Base-by-base conservation (phyloP, 257 asterid species). In the Solanum clarkiae region DNA sequence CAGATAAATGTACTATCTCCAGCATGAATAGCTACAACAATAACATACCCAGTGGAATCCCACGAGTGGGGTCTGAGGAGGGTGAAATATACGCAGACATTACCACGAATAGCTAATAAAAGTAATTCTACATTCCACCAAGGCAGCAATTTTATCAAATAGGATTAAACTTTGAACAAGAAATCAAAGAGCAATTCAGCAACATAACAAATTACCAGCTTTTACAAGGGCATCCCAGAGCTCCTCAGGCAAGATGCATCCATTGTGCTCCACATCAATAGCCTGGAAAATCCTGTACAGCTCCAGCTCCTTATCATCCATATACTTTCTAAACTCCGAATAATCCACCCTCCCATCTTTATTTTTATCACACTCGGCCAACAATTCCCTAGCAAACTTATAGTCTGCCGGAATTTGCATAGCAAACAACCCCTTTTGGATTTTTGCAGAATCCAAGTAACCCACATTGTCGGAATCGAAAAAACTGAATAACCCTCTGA, bases 281-380 rank as follows among this genome's bases (percentile, higher is more conserved):
- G 98, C 98, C 91, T 94, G 99, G 84, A 97, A 97, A 90, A 97
- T 97, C 91, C 91, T 88, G 90, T 95, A 97, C 91, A 97, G 36
- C 42, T 97, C 98, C 59, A 97, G 90, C 93, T 97, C 99, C 90
- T 97, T 97, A 88, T 92, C 99, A 90, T 97, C 98, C 98, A 95
- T 97, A 82, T 97, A 97, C 93, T 95, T 93, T 83, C 95, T 91
- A 75, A 97, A 97, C 90, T 95, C 99, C 90, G 44, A 92, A 85
- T 94, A 97, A 91, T 94, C 98, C 71, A 97, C 99, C 91, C 98
- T 91, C 70, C 99, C 99, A 56, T 97, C 99, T 57, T 90, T 95
- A 88, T 95, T 92, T 56, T 94, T 90, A 85, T 97, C 99, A 88
- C 98, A 94, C 2, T 93, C 99, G 56, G 85, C 88, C 81, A 97